Evolutionary conservation across 78 protist genomes (phyloP), one percentile per base, ranked within the genome.

Genomic region (Diacronema lutheri): DNA sequence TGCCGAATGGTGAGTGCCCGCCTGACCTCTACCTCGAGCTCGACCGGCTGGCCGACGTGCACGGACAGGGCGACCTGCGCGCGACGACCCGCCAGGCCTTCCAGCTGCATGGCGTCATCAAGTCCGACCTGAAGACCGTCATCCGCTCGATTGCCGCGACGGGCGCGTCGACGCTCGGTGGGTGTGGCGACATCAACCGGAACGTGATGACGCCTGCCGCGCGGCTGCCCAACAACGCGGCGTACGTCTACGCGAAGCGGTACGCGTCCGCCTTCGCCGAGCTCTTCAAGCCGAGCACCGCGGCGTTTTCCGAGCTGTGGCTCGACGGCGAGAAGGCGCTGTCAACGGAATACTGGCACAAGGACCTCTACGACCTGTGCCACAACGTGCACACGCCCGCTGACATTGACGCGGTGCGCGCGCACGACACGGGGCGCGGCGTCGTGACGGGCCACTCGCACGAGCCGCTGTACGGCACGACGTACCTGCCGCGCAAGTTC

Each of bases 101-200:
- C 50, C 88, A 85, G 83, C 73, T 46, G 12, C 89, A 85, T 66
- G 89, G 89, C 55, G 77, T 85, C 21, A 11, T 25, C 68, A 85
- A 85, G 78, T 29, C 25, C 57, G 33, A 85, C 78, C 89, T 85
- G 31, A 85, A 85, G 65, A 13, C 0, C 21, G 89, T 85, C 44
- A 85, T 85, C 65, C 77, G 84, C 23, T 4, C 62, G 40, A 85
- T 85, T 56, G 89, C 78, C 66, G 62, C 64, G 26, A 61, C 25
- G 12, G 84, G 77, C 20, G 19, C 14, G 35, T 13, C 68, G 37
- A 90, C 95, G 23, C 84, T 88, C 44, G 95, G 93, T 6, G 95
- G 92, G 40, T 93, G 95, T 69, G 95, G 95, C 29, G 95, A 93
- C 74, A 91, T 93, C 74, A 89, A 84, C 80, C 84, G 95, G 37